Evolutionary conservation across 768 basidiomycete species (phyloP), one percentile per base, ranked within the genome.

Genomic region (Boletus vermiculosoides): DNA sequence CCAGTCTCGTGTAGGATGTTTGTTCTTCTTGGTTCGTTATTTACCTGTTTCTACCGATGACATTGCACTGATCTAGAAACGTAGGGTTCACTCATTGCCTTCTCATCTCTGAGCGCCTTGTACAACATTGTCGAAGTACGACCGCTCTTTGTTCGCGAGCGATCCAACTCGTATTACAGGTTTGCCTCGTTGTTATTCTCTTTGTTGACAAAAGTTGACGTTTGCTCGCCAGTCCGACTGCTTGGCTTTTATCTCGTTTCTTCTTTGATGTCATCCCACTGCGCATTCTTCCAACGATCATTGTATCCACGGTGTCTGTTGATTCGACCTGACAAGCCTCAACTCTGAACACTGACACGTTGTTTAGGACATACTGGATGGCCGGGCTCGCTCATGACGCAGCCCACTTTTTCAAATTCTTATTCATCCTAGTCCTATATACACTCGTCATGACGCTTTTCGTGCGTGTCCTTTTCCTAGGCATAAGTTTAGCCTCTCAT

Each of bases 381-480:
- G 92, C 93, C 3, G 94, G 95, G 13, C 82, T 98, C 5, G 81
- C 90, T 2, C 79, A 78, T 5, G 81, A 89, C 42, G 85, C 93
- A 2, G 82, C 86, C 0, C 79, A 88, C 68, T 98, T 88, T 79
- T 98, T 97, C 87, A 98, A 97, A 66, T 98, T 91, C 75, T 77
- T 97, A 22, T 83, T 98, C 66, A 89, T 97, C 58, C 79, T 98
- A 18, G 87, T 93, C 20, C 77, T 96, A 22, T 97, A 87, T 69
- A 87, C 87, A 0, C 77, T 97, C 20, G 86, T 81, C 36, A 91
- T 94, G 84, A 93, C 93, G 0, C 81, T 96, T 41, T 95, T 84
- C 69, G 92, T 93, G 64, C 59, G 89, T 77, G 25, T 25, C 28
- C 9, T 46, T 15, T 23, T 58, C 42, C 4, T 30, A 8, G 7